Evolutionary conservation across 1,284 basidiomycete species (phyloP).

Genomic region (Paramarasmius palmivorus): DNA sequence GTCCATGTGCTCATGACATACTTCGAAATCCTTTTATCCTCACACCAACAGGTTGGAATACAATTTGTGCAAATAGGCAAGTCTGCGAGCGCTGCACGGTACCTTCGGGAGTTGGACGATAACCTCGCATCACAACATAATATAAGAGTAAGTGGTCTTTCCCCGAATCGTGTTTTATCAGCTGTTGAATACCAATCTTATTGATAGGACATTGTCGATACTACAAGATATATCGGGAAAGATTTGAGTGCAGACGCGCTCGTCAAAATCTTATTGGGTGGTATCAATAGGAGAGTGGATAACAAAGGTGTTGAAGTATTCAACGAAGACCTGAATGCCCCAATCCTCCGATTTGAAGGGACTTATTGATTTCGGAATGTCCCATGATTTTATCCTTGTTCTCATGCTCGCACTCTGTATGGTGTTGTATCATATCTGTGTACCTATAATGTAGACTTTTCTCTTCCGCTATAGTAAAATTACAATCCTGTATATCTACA

Average conservation of each 20-base stretch:
- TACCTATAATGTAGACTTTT: too few species aligned
- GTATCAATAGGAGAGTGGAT: conserved; percentile 14
- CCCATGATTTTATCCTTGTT: too few species aligned
- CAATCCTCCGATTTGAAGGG: background rate
- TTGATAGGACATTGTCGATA: conserved; percentile 15
- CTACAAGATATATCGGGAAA: conserved; percentile 11
- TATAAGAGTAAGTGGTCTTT: conserved; percentile 6
- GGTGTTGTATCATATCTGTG: too few species aligned
- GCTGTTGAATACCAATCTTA: background rate
- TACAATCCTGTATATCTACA: too few species aligned
- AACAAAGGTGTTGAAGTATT: conserved; percentile 6
- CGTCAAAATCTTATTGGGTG: conserved; percentile 16
- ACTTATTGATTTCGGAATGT: background rate
- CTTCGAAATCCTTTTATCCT: background rate
- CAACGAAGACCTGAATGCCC: background rate
- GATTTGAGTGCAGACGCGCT: conserved; percentile 9
- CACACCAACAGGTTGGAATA: conserved; percentile 6
- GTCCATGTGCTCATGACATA: background rate
- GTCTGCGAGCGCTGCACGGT: conserved; percentile 3
- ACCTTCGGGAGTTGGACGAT: conserved; percentile 10
- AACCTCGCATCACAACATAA: conserved; percentile 3
- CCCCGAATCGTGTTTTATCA: background rate
- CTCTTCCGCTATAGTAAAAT: too few species aligned
- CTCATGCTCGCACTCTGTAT: background rate
- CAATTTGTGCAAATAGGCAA: conserved; percentile 16